Percentiles rank a stretch among this genome's conserved stretches.
Evolutionary conservation across 2,329 filamentous ascomycete genomes (phyloP).

Genomic region (Pestalotiopsis sp.): DNA sequence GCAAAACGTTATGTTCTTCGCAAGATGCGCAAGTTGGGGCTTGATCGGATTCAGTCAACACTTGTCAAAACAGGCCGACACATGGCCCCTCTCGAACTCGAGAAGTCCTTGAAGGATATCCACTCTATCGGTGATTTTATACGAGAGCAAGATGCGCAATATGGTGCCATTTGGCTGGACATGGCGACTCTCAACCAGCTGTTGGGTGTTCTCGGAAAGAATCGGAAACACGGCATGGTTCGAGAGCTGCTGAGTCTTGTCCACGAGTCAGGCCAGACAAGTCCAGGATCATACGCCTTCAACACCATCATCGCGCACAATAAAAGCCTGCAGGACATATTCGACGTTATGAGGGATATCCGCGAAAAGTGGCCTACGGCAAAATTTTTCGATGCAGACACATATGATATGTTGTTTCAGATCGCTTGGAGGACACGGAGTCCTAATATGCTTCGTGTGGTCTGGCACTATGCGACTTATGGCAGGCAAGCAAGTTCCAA

Average conservation of each 20-base stretch:
- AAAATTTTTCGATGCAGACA: constrained; percentile 20
- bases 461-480: constrained; percentile 31
- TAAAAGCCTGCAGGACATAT: constrained; percentile 15
- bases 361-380: constrained; percentile 20
- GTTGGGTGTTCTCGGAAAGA: constrained; percentile 26
- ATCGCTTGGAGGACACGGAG: constrained; percentile 25
- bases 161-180: constrained; percentile 29
- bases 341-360: constrained; percentile 18
- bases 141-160: constrained; percentile 19
- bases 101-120: constrained; percentile 9
- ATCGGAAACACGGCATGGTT: constrained; percentile 20
- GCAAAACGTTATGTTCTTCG: constrained; percentile 47
- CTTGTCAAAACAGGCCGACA: constrained; percentile 25
- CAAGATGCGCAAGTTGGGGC: constrained; percentile 28
- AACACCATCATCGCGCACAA: constrained; percentile 32
- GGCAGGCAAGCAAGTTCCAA: constrained; percentile 16
- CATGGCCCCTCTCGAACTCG: constrained; percentile 23
- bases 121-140: constrained; percentile 22
- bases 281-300: constrained; percentile 24
- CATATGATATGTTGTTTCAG: constrained; percentile 28
- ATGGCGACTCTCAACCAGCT: constrained; percentile 28
- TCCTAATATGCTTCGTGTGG: constrained; percentile 33
- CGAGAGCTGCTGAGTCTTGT: constrained; percentile 23
- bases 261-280: constrained; percentile 4
- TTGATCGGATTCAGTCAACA: constrained; percentile 22